Evolutionary conservation across 176 grass and related monocot genomes (phyloP).

Genomic region (Juncus inflexus): DNA sequence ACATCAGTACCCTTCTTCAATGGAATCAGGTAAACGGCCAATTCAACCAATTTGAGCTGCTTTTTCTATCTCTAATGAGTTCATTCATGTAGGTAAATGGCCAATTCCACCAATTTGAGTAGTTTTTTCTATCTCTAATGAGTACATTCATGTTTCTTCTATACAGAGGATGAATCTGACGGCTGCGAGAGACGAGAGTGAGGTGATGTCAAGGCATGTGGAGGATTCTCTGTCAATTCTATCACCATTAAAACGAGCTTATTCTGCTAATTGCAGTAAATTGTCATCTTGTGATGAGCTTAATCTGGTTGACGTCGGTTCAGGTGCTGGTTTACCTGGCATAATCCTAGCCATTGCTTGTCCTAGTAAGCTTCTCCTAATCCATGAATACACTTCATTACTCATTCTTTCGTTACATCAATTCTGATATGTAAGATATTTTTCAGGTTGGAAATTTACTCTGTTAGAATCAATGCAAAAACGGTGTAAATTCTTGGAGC

Average conservation of each 20-base stretch:
- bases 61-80: neutral
- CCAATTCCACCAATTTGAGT: neutral
- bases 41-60: neutral
- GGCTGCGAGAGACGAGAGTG: conserved; percentile 55
- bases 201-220: conserved; percentile 89
- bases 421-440: neutral
- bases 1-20: conserved; percentile 58
- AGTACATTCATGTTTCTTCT: conserved; percentile 9
- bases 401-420: neutral
- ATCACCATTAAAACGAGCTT: conserved; percentile 46
- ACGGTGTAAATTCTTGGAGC: conserved; percentile 68
- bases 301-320: conserved; percentile 73
- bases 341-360: conserved; percentile 71
- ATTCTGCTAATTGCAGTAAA: conserved; percentile 28
- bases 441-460: conserved; percentile 70
- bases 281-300: conserved; percentile 27
- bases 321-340: conserved; percentile 62
- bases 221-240: conserved; percentile 63
- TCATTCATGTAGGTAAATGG: too few relatives aligned
- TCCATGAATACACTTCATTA: neutral
- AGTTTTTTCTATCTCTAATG: neutral
- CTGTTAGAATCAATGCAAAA: conserved; percentile 76
- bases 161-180: conserved; percentile 85
- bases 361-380: conserved; percentile 33
- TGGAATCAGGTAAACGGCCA: conserved; percentile 62